Evolutionary conservation across 495 filamentous ascomycete species (phyloP), one percentile per base, ranked within the genome.

Genomic region (Xylaria cubensis): DNA sequence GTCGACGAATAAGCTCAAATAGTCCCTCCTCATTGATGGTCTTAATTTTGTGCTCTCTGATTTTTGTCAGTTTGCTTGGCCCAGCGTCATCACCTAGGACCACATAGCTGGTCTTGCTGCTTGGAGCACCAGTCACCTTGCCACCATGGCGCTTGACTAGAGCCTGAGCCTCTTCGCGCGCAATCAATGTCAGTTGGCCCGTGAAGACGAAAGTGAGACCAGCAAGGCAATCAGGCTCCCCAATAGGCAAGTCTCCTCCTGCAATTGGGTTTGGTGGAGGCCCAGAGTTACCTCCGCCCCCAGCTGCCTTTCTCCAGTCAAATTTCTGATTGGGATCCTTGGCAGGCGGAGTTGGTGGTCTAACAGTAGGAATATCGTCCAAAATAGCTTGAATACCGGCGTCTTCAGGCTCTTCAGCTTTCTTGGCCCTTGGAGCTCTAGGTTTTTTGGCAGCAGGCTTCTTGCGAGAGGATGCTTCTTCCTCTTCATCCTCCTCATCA

Each of bases 131-230:
- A 13, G 92, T 97, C 50, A 97, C 89, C 80, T 97, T 98, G 73
- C 97, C 96, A 53, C 96, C 97, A 81, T 97, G 93, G 68, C 91
- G 89, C 78, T 98, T 98, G 29, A 98, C 93, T 6, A 99, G 83
- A 41, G 88, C 89, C 72, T 95, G 92, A 32, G 91, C 97, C 70
- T 97, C 93, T n/a, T 94, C 92, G 66, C 96, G 90, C 34, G 90
- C 91, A 59, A 98, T 84, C 0, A 87, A 90, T 48, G 92, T 87
- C 41, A 97, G 85, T 24, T 97, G 83, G 29, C 96, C 96, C 17
- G 96, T 98, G 73, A 99, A 99, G n/a, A 99, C 96, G 75, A 99
- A 99, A 0, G 90, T 90, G 70, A 98, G 84, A n/a, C 96, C 97
- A 55, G 93, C 90, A 63, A 99, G 86, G 79, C 96, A 99, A 74